Evolutionary conservation across 768 basidiomycete species (phyloP), one percentile per base, ranked within the genome.

Genomic region (Tricholoma saponaceum): DNA sequence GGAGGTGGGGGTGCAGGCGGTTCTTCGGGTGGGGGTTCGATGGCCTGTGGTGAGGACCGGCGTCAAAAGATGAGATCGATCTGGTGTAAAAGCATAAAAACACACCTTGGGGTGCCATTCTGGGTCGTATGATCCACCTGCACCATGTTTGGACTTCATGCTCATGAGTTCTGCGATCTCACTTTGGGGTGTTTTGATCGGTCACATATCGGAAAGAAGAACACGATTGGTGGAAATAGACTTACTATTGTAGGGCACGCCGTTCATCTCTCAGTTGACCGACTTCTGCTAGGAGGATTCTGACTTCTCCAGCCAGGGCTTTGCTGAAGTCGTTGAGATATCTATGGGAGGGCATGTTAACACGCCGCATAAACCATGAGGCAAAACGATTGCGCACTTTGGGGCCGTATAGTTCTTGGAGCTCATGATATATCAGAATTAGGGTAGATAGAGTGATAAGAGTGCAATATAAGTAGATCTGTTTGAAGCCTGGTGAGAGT

Each of bases 141-240:
- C 80, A 18, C 89, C 86, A 67, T 90, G 87, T 69, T 93, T 92
- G 18, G 90, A 84, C 68, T 90, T 90, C 51, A 91, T 77, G 51
- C 83, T 81, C 88, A 93, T 88, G 58, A 93, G 76, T 68, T 90
- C 89, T 23, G 90, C 85, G 61, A 94, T 90, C 70, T 94, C 91
- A 61, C 91, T 92, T 51, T 30, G 7, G 4, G n/a, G 35, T 14
- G 26, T 28, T n/a, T 52, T 18, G 5, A 28, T 37, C 49, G n/a
- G 47, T 52, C 7, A 46, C n/a, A 33, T 4, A 25, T 44, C 20
- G 49, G 47, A 22, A 49, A 23, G 33, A 39, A 39, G 51, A 23
- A 37, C 13, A 54, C 54, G 43, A 59, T 50, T 3, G 41, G 30
- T 44, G 52, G 51, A 16, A 33, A 54, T 23, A 26, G 52, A 81